Base-by-base conservation (phyloP, 164 flowering plant genomes). In the Buxus sempervirens region DNA sequence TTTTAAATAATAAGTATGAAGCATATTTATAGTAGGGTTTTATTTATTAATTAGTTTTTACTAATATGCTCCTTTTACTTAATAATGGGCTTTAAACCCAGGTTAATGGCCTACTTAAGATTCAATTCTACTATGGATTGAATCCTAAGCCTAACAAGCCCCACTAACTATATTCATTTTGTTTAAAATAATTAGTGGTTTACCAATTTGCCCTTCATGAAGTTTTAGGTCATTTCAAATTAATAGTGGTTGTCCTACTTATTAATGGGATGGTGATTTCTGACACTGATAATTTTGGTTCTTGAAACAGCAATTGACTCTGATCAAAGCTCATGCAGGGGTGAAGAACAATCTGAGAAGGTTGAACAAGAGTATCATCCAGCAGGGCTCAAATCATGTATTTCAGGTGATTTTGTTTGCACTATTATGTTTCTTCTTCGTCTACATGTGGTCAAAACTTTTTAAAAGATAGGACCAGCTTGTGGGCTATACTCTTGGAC, bases 261-360 rank as follows among this genome's bases (percentile, higher is more conserved):
- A 28, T 15, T 23, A 16, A 9, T 14, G 23, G 23, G 21, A 32
- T 32, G 38, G 7, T 20, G 56, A 42, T 12, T 24, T 69, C 41
- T 70, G 60, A 71, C 49, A 38, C 32, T 70, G 7, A 9, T 51
- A 10, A 5, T 25, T 68, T 7, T 63, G 68, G 45, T 66, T 66
- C 41, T 65, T 58, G 27, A 73, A n/a, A 59, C 88, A 93, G 98
- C 96, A 93, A 90, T 88, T 86, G 94, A 88, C 92, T 1, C 42
- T 93, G 76, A 80, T 87, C 21, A 87, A 87, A 83, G 98, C 93
- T 76, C 94, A 90, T 80, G 96, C 97, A 20, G 91, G 96, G 18
- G 89, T 93, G 73, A 93, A 93, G 83, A 89, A 89, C 84, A 93
- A 90, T 74, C 70, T 90, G 82, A 85, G 96, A 80, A 82, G 85